phyloP scores from a whole-genome alignment of 2,329 filamentous ascomycete species.

The Phialophora macrospora region DNA sequence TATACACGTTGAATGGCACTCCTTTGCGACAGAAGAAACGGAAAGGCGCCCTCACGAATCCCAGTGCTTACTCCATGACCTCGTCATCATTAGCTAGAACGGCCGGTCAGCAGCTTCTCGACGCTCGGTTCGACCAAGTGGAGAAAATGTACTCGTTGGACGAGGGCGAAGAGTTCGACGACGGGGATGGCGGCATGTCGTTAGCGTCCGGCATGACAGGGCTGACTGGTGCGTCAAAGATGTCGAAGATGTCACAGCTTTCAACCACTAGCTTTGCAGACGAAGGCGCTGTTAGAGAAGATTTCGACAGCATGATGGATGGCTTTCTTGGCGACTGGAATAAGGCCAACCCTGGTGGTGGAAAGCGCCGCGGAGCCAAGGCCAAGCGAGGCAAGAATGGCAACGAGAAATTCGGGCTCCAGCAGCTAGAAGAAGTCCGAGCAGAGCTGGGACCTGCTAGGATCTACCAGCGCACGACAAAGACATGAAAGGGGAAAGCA shows the following conservation, averaged over 20 bases:
- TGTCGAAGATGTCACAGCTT: constrained; percentile 66
- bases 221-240: constrained; percentile 45
- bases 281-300: constrained; percentile 66
- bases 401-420: constrained; percentile 77
- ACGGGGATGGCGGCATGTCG: constrained; percentile 58
- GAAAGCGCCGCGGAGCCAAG: constrained; percentile 52
- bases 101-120: constrained; percentile 81
- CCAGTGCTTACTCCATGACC: constrained; percentile 88
- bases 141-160: constrained; percentile 78
- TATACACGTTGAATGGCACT: constrained; percentile 67
- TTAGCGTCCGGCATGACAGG: constrained; percentile 52
- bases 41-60: constrained; percentile 88
- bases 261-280: constrained; percentile 54
- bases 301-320: constrained; percentile 90
- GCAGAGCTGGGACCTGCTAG: constrained; percentile 77
- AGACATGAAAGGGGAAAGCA: constrained; percentile 26
- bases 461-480: constrained; percentile 51
- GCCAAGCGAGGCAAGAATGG: constrained; percentile 75
- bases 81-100: constrained; percentile 86
- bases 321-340: constrained; percentile 77
- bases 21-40: constrained; percentile 80
- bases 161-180: constrained; percentile 57
- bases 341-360: constrained; percentile 45
- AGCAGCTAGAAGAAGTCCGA: constrained; percentile 89
- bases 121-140: constrained; percentile 88